phyloP scores from a whole-genome alignment of 2,329 filamentous ascomycete species.

The Botrytis elliptica region DNA sequence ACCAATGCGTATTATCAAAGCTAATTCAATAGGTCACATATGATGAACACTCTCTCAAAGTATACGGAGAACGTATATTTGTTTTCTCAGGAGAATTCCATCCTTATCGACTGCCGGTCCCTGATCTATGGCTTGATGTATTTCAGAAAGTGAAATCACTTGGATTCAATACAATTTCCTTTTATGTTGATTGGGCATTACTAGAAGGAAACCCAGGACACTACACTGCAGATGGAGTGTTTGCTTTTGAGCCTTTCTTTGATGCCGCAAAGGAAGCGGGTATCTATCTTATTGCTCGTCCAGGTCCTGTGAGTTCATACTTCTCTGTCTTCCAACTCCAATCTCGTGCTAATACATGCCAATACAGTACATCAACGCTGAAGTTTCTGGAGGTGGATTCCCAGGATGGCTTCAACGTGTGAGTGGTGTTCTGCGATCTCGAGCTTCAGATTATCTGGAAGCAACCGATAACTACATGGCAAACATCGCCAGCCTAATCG shows the following conservation, averaged over 20 bases:
- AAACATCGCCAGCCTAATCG: slow-evolving; percentile 64
- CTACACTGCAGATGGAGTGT: slow-evolving; percentile 69
- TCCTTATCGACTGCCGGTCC: slow-evolving; percentile 60
- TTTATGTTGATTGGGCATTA: slow-evolving; percentile 78
- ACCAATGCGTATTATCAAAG: not conserved
- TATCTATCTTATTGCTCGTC: slow-evolving; percentile 68
- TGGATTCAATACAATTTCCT: slow-evolving; percentile 76
- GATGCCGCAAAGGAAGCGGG: slow-evolving; percentile 70
- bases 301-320: slow-evolving; percentile 33
- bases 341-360: not conserved
- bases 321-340: not conserved
- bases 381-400: slow-evolving; percentile 73
- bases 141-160: slow-evolving; percentile 81
- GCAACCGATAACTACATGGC: slow-evolving; percentile 62
- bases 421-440: slow-evolving; percentile 63
- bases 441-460: slow-evolving; percentile 58
- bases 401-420: slow-evolving; percentile 75
- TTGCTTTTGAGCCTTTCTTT: slow-evolving; percentile 73
- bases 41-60: slow-evolving; percentile 62
- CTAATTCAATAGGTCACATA: slow-evolving; percentile 50
- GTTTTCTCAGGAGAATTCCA: slow-evolving; percentile 65
- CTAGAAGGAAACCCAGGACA: slow-evolving; percentile 70
- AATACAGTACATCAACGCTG: slow-evolving; percentile 71
- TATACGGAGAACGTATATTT: slow-evolving; percentile 61
- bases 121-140: slow-evolving; percentile 65